phyloP scores from a whole-genome alignment of 352 stramenopile genomes.

The Pythium oligandrum region DNA sequence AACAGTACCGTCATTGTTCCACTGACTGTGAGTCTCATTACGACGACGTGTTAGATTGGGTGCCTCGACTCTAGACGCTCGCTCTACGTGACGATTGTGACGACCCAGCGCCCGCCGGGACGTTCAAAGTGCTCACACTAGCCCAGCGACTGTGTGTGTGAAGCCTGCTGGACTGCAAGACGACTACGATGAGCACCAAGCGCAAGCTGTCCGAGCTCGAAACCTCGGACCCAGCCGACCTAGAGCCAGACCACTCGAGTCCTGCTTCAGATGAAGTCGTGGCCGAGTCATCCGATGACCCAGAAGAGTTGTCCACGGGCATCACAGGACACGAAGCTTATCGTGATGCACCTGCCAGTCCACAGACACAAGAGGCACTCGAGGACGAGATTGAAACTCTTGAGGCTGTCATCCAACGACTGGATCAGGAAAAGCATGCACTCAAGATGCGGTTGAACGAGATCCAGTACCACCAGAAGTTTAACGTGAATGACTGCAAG shows the following conservation, averaged over 20 bases:
- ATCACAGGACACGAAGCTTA: constrained; percentile 12
- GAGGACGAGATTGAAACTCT: constrained; percentile 38
- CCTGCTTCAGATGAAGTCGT: neutral
- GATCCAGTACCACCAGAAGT: constrained; percentile 31
- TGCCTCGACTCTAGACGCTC: no score
- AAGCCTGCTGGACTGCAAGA: no score
- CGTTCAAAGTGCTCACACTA: no score
- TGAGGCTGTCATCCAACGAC: constrained; percentile 30
- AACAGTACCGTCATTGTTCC: neutral
- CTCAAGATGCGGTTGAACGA: constrained; percentile 43
- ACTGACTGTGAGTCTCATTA: no score
- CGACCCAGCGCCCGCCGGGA: no score
- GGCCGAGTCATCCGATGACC: constrained; percentile 1
- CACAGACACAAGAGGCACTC: constrained; percentile 18
- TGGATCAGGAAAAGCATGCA: constrained; percentile 44
- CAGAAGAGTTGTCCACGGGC: constrained; percentile 10
- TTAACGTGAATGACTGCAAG: constrained; percentile 36
- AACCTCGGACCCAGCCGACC: neutral
- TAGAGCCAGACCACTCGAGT: neutral
- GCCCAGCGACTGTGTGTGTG: no score
- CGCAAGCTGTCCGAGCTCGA: neutral
- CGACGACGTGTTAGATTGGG: no score
- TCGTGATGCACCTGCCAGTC: neutral
- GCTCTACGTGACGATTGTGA: no score
- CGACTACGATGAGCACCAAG: neutral